Conservation (phyloP, 2,329 filamentous ascomycete species). For the Lithohypha guttulata region DNA sequence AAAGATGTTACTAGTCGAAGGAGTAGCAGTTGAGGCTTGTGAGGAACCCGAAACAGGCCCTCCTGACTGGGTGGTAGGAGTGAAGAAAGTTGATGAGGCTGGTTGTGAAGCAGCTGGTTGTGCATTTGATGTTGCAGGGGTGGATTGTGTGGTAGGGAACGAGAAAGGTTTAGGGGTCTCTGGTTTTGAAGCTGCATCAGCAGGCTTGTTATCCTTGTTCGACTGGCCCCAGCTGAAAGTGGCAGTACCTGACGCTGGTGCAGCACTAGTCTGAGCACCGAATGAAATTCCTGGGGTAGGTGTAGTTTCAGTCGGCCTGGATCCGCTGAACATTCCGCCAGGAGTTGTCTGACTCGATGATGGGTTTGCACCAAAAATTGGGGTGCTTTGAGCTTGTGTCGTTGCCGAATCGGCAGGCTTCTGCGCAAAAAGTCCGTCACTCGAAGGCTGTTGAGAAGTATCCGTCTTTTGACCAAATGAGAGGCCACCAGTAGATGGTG, state of each 20-base stretch:
- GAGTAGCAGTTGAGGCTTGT: neutral
- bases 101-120: neutral
- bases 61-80: constrained; percentile 1
- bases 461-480: neutral
- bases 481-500: neutral
- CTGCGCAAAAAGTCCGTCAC: neutral
- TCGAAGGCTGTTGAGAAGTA: neutral
- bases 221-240: neutral
- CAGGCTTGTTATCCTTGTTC: constrained; percentile 10
- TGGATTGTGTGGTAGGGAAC: constrained; percentile 3
- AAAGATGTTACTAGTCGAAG: constrained; percentile 1
- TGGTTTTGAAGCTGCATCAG: constrained; percentile 8
- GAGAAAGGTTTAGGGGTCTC: neutral
- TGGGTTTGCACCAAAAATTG: constrained; percentile 1
- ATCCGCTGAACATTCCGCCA: neutral
- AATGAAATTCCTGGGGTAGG: neutral
- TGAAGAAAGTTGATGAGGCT: neutral
- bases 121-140: constrained; percentile 5
- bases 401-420: neutral
- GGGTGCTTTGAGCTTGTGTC: no score
- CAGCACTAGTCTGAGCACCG: neutral
- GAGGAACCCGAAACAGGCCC: neutral
- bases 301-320: neutral
- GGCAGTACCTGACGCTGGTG: neutral
- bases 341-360: neutral